Percentiles rank a stretch among this genome's conserved stretches.
Conservation (phyloP, 140 eudicot species). For the Ambrosia hybrid region DNA sequence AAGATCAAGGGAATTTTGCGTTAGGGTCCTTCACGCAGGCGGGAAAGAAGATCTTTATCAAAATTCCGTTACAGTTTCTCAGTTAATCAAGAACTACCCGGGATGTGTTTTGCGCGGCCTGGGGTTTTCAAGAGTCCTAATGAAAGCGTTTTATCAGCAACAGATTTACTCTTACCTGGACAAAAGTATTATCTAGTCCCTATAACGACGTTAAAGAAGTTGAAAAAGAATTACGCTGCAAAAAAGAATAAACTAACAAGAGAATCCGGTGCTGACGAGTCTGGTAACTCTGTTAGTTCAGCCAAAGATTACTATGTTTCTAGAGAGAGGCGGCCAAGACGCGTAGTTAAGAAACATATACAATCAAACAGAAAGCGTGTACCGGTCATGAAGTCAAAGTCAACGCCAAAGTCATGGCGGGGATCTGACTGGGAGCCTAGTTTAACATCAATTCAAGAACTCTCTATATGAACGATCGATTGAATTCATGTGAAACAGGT, state of each 20-base stretch:
- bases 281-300: conserved; percentile 35
- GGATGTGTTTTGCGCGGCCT: conserved; percentile 57
- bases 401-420: conserved; percentile 36
- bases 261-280: conserved; percentile 41
- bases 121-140: conserved; percentile 58
- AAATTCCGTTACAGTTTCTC: conserved; percentile 44
- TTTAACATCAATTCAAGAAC: conserved; percentile 63
- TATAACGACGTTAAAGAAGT: conserved; percentile 48
- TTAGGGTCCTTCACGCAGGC: conserved; percentile 66
- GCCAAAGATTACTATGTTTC: conserved; percentile 44
- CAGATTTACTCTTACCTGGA: conserved; percentile 51
- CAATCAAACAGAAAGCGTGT: conserved; percentile 38
- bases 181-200: conserved; percentile 58
- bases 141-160: conserved; percentile 41
- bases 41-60: conserved; percentile 59
- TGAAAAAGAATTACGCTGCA: conserved; percentile 43
- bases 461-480: conserved; percentile 50
- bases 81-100: conserved; percentile 48
- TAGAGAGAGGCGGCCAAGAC: conserved; percentile 36
- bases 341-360: conserved; percentile 23
- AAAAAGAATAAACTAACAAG: conserved; percentile 25
- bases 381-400: conserved; percentile 40
- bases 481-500: conserved; percentile 22
- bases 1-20: conserved; percentile 39
- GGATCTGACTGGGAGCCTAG: conserved; percentile 73